Base-by-base conservation (phyloP, 495 filamentous ascomycete species). In the Aspergillus sparsus region DNA sequence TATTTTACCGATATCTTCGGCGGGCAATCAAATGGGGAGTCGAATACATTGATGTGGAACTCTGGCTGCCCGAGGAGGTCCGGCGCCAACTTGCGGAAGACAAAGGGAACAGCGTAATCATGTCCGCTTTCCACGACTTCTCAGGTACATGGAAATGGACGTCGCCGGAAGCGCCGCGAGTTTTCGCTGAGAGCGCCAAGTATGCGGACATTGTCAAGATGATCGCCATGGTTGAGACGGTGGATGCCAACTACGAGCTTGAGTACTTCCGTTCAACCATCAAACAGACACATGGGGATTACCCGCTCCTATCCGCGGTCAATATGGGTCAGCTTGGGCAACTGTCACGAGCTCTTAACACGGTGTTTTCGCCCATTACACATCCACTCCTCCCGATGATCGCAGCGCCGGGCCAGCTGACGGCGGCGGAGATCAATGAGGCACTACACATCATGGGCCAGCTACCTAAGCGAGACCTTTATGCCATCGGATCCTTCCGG, bases 181-280 rank as follows among this genome's bases (percentile, higher is more conserved):
- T 92, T 7, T 94, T 89, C 67, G 74, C 80, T 12, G 80, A 88
- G 57, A 89, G 85, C 13, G 79, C 84, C 45, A 84, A 85, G 56
- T 91, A 92, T 66, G 88, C 87, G 18, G 90, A 93, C 69, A 89
- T 92, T 39, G 85, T 93, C 46, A 94, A 93, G 75, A 93, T 94
- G 89, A 92, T 93, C 65, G 85, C 88, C 15, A 86, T 92, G 71
- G 88, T 89, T 62, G 84, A 82, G 61, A 85, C 87, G 15, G 85
- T 87, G 68, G 87, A 91, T 63, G 90, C 90, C 58, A 93, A 93
- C 71, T 93, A 92, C 66, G 89, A 92, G 74, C 79, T 94, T 8
- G 90, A 94, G 72, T 92, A 91, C 71, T 94, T 94, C 76, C 85
- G 90, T 9, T 90, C 89, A 0, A 89, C 84, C 49, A 85, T 93